Base-by-base conservation (phyloP, 768 basidiomycete genomes). In the Erythrobasidium yunnanense region DNA sequence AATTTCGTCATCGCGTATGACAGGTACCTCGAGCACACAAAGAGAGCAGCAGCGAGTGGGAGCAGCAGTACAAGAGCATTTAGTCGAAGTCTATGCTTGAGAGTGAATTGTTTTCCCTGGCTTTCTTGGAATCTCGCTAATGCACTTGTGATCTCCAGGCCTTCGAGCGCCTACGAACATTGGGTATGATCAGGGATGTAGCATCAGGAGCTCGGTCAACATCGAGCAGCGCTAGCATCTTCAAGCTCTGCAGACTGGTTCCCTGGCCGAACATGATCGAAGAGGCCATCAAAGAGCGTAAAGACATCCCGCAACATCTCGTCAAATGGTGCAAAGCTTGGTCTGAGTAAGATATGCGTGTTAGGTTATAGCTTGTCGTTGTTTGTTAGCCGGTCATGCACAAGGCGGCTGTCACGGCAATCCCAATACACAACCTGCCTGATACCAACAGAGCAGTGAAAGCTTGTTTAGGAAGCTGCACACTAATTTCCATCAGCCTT, bases 1-100 rank as follows among this genome's bases (percentile, higher is more conserved):
- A 96, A 88, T 30, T 93, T 97, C 73, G 89, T 92, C 71, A 90
- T 92, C 85, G 81, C 93, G 6, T 81, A 86, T 68, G 87, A 88
- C 55, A 73, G 75, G 54, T 80, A 80, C 70, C 4, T 51, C 3
- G 20, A 67, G 30, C 71, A 72, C 57, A 33, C 53, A 25, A 58
- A 62, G 29, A 47, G 71, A 27, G 50, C 47, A 38, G 52, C 60
- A 46, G 54, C 66, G 18, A 66, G 18, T 20, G 55, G 54, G 4
- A 67, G 20, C 34, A 66, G 65, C 51, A 30, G 45, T 29, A 62
- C 45, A 13, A 30, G 60, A 23, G 62, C 56, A 6, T 62, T 50
- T 50, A 62, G 45, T 20, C 20, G 57, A 35, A 58, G 49, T 17
- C 29, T 67, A 18, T 67, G 47, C 33, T 27, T 51, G 20, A 25